Conservation (phyloP, 176 grass and related monocot species). For the Cenchrus fungigraminus region DNA sequence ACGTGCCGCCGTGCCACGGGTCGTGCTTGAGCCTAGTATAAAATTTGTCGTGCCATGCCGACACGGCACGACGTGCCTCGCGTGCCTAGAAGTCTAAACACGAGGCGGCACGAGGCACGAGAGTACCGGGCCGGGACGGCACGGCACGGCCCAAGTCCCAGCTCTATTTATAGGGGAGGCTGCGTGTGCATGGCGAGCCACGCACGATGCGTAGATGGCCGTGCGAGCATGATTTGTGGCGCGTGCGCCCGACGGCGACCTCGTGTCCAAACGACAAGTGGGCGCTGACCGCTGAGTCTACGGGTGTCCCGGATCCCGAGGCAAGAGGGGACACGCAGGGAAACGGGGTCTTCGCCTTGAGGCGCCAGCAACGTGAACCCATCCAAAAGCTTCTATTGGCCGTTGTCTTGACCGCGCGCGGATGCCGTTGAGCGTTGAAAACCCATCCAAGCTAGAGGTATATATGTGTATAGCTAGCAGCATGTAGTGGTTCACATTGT, state of each 20-base stretch:
- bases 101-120: too few species aligned
- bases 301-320: conserved; percentile 1
- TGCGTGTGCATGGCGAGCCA: background rate
- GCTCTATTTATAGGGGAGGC: background rate
- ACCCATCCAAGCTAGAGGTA: too few species aligned
- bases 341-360: conserved; percentile 31
- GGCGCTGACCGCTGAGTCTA: conserved; percentile 2
- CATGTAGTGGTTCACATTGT: too few species aligned
- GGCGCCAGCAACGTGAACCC: background rate
- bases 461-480: too few species aligned
- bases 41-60: too few species aligned
- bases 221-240: background rate
- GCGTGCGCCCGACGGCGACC: background rate
- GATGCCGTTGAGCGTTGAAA: background rate
- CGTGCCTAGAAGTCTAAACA: too few species aligned
- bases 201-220: background rate
- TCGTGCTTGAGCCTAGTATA: too few species aligned
- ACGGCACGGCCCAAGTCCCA: too few species aligned
- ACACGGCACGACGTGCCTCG: too few species aligned
- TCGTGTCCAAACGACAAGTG: background rate
- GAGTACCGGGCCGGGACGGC: too few species aligned
- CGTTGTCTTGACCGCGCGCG: background rate
- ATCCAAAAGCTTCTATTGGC: background rate
- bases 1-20: too few species aligned
- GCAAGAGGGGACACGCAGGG: background rate